Evolutionary conservation across 192 early-diverging fungal species (phyloP).

Genomic region (Backusella luteola): DNA sequence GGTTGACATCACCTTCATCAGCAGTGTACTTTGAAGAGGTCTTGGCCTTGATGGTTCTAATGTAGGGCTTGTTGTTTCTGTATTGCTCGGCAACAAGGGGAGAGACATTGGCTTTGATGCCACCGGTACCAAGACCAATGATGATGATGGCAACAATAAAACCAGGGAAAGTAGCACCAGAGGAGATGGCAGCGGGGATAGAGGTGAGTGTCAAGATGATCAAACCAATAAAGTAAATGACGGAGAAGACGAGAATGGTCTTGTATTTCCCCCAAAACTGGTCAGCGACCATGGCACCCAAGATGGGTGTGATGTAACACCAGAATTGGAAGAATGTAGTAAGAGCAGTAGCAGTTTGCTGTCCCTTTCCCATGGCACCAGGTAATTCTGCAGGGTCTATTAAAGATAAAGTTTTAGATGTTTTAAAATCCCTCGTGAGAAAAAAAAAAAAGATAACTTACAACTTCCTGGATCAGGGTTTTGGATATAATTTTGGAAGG

Average conservation of each 20-base stretch:
- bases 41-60: conserved; percentile 46
- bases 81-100: conserved; percentile 74
- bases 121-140: conserved; percentile 56
- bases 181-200: conserved; percentile 47
- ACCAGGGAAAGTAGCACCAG: conserved; percentile 57
- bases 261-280: conserved; percentile 72
- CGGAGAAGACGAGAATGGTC: conserved; percentile 60
- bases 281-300: conserved; percentile 42
- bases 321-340: conserved; percentile 54
- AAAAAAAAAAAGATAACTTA: conserved; percentile 22
- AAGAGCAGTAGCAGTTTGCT: conserved; percentile 48
- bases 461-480: conserved; percentile 36
- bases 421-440: neutral
- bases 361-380: conserved; percentile 46
- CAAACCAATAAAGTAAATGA: conserved; percentile 64
- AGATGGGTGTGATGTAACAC: conserved; percentile 38
- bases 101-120: conserved; percentile 74
- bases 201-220: conserved; percentile 60
- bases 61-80: conserved; percentile 49
- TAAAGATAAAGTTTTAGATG: neutral
- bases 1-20: neutral
- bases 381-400: conserved; percentile 41
- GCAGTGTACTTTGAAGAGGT: neutral
- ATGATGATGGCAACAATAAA: conserved; percentile 64
- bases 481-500: conserved; percentile 60